Base-by-base conservation (phyloP, 495 filamentous ascomycete genomes). In the Aspergillus homomorphus region DNA sequence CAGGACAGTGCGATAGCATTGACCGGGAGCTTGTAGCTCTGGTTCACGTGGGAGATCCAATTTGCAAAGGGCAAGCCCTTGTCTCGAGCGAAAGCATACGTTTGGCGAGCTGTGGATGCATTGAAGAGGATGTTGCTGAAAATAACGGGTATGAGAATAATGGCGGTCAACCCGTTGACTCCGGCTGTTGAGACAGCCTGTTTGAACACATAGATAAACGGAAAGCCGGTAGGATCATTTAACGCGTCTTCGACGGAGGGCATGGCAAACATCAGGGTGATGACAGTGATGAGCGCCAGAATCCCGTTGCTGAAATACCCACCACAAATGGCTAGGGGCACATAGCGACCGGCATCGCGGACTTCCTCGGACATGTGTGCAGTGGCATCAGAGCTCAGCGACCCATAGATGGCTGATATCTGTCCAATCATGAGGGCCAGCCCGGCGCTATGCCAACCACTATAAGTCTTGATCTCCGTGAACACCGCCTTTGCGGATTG, bases 11-110 rank as follows among this genome's bases (percentile, higher is more conserved):
- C 50, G 23, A 70, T 60, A 0, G 68, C 60, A 16, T 62, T 64
- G n/a, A 66, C 46, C 30, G 65, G 68, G 26, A 67, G 61, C 73
- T 78, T n/a, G 71, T 58, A 51, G 75, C 49, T 55, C 15, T 54
- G 41, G 28, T 61, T 51, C 8, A 66, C 64, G 54, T 64, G 56
- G 6, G 66, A 59, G 23, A 82, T 64, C 58, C 69, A 77, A 0
- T 38, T 54, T 20, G 77, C 73, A 62, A 80, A 82, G 1, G 82
- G 81, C 6, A 83, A 62, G 9, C 81, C 61, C n/a, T 30, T 43
- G 38, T 62, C 60, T 5, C 60, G 45, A 3, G 64, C 61, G 45
- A 66, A 66, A 3, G 64, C 61, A 30, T 57, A 66, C 6, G 59
- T 63, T 18, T 63, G 61, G 3, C 64, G 64, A 3, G 64, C 56